Conservation (phyloP, 2,329 filamentous ascomycete genomes). For the Ceratocystis eucalypticola region DNA sequence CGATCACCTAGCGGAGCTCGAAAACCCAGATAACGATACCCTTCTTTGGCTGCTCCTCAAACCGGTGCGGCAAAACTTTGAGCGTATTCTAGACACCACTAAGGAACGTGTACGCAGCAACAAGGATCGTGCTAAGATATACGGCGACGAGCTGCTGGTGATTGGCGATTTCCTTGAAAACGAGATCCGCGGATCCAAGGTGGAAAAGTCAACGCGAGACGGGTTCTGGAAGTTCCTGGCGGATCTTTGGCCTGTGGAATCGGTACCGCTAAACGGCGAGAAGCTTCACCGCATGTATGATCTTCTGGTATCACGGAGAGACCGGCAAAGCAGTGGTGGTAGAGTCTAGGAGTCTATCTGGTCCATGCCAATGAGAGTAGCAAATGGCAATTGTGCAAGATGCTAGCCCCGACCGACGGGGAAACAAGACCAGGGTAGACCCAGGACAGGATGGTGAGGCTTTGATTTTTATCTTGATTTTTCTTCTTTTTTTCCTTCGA, state of each 20-base stretch:
- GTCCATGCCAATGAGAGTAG: too few species aligned
- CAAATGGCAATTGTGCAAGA: too few species aligned
- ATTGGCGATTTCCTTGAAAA: slow-evolving; percentile 50
- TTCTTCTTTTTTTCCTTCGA: slow-evolving; percentile 1
- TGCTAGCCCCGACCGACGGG: too few species aligned
- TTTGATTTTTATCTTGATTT: neutral
- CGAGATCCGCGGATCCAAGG: slow-evolving; percentile 30
- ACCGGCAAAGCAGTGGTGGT: slow-evolving; percentile 18
- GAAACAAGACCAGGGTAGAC: too few species aligned
- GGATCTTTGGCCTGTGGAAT: slow-evolving; percentile 35
- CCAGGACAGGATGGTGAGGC: too few species aligned
- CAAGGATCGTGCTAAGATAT: slow-evolving; percentile 46
- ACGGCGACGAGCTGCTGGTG: slow-evolving; percentile 46
- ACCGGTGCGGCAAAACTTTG: slow-evolving; percentile 47
- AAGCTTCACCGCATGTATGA: slow-evolving; percentile 34
- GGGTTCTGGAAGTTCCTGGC: slow-evolving; percentile 39
- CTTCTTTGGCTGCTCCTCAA: slow-evolving; percentile 40
- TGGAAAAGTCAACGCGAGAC: slow-evolving; percentile 33
- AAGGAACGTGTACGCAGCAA: slow-evolving; percentile 49
- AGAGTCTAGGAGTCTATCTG: neutral
- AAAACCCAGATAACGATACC: slow-evolving; percentile 33
- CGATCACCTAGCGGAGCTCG: slow-evolving; percentile 36
- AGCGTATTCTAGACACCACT: slow-evolving; percentile 45
- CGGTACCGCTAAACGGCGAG: slow-evolving; percentile 28
- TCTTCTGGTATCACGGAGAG: slow-evolving; percentile 28